These are phyloP conservation scores for Colletotrichum godetiae DNA, from an alignment of 2,329 filamentous ascomycete genomes.

Conservation along the genomic window DNA sequence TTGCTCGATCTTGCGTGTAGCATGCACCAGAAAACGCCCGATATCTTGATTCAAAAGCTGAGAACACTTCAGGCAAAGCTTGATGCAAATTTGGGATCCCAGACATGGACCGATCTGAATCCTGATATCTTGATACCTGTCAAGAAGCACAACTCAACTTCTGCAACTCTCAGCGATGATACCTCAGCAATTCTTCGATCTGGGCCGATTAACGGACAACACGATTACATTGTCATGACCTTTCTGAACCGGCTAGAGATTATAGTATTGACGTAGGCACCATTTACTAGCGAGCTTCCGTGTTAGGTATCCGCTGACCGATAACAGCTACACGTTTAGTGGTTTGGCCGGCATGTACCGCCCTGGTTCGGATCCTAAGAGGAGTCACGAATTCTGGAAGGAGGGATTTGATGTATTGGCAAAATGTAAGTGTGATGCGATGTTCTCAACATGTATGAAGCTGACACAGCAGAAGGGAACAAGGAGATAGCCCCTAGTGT, in stretches of 20 bases:
- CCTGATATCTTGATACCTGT: conserved; percentile 67
- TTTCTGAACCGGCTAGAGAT: conserved; percentile 71
- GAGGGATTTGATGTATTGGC: conserved; percentile 58
- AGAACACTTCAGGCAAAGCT: conserved; percentile 70
- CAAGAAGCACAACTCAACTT: conserved; percentile 59
- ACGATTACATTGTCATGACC: conserved; percentile 69
- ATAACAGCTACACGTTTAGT: conserved; percentile 63
- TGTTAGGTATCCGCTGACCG: conserved; percentile 33
- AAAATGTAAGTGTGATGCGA: conserved; percentile 51
- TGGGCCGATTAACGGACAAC: conserved; percentile 55
- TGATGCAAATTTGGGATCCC: conserved; percentile 62
- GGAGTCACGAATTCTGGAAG: conserved; percentile 51
- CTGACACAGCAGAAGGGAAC: conserved; percentile 35
- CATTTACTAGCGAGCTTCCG: no score
- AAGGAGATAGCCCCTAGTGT: conserved; percentile 46
- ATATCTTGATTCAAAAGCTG: conserved; percentile 69
- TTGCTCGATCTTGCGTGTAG: conserved; percentile 78
- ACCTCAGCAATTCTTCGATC: conserved; percentile 65
- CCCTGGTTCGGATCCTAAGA: conserved; percentile 40
- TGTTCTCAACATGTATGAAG: not conserved
- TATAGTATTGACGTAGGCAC: conserved; percentile 63
- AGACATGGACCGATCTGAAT: conserved; percentile 58
- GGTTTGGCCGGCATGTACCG: conserved; percentile 60
- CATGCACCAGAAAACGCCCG: conserved; percentile 70
- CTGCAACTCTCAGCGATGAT: conserved; percentile 66